Evolutionary conservation across 129 eudicot genomes (phyloP), one percentile per base, ranked within the genome.

Genomic region (Lactuca sativa): DNA sequence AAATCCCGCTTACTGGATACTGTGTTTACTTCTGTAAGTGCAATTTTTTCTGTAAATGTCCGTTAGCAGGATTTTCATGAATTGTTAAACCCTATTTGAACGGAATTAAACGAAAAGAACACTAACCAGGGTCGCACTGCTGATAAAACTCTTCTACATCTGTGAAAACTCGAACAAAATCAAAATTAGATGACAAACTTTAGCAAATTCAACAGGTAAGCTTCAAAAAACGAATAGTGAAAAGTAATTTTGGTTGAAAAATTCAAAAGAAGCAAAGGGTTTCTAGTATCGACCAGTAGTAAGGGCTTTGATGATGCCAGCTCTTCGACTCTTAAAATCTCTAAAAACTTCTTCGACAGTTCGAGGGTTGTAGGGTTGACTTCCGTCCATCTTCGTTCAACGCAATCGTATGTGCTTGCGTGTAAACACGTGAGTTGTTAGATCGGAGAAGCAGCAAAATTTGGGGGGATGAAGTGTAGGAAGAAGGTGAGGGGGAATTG

Each of bases 301-400:
- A 6, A 89, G 96, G 15, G 96, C 96, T 75, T 83, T 89, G 66
- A 89, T 48, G 56, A 89, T 78, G 34, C 88, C 96, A 71, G 92
- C 82, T 81, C 92, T 74, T 9, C 96, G 82, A 44, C 87, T 86
- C 74, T 83, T 86, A 64, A 86, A 89, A 79, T 89, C 92, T 56
- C 81, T 70, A 61, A 89, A 86, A 62, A 89, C 92, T 62, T 86
- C 96, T 73, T 89, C 96, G 34, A 86, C 90, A 0, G 92, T 86
- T 41, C 87, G 81, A 25, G 96, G 90, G 76, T 81, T 80, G 80
- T 80, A 85, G 78, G 81, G 84, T 68, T 77, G 83, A 85, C 76
- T 72, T 66, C 86, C 88, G 62, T 88, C 95, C 95, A 88, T 88
- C 41, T 15, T 57, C 54, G 49, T 68, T 56, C 62, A 73, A 71